Percentiles rank a stretch among this genome's conserved stretches.
Conservation (phyloP, 306 rosid species). For the Casuarina equisetifolia region DNA sequence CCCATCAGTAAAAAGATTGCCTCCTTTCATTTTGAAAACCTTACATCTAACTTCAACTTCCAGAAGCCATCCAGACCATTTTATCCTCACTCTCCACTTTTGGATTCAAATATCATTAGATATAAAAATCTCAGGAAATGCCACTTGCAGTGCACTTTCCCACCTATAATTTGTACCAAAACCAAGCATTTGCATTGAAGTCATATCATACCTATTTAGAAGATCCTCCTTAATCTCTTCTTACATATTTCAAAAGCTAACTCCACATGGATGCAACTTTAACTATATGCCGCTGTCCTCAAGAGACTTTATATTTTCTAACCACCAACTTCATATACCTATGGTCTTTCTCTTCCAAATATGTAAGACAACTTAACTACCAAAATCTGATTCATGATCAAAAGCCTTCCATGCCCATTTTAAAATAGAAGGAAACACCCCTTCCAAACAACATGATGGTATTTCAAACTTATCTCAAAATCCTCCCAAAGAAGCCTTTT, state of each 20-base stretch:
- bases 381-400: too few relatives aligned
- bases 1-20: not conserved
- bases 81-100: not conserved
- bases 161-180: too few relatives aligned
- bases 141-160: too few relatives aligned
- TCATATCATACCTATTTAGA: not conserved
- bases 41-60: not conserved
- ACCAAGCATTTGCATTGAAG: too few relatives aligned
- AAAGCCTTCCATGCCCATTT: too few relatives aligned
- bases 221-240: not conserved
- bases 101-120: too few relatives aligned
- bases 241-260: too few relatives aligned
- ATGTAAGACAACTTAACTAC: not conserved
- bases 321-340: not conserved
- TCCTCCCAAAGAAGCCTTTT: too few relatives aligned
- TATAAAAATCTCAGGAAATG: not conserved
- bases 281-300: not conserved
- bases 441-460: too few relatives aligned
- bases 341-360: not conserved
- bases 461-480: too few relatives aligned
- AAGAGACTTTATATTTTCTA: not conserved
- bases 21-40: not conserved
- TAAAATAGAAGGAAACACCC: too few relatives aligned
- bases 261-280: not conserved
- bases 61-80: not conserved